phyloP scores from a whole-genome alignment of 441 rosid species.

The Erodium trifolium region DNA sequence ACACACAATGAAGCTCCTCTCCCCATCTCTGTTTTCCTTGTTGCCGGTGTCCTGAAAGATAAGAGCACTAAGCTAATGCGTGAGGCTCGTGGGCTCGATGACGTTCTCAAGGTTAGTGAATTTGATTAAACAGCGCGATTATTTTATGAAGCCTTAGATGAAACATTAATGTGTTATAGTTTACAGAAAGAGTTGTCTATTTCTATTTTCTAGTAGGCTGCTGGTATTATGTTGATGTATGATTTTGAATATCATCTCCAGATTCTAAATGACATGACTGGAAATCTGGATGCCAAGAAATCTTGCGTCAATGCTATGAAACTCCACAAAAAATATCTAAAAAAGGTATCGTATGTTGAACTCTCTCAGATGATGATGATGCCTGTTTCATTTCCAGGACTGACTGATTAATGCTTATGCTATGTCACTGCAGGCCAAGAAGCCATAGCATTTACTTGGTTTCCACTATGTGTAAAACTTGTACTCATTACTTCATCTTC shows the following conservation, averaged over 20 bases:
- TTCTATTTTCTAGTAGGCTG: no score
- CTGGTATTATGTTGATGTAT: no score
- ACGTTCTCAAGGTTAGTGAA: slow-evolving; percentile 67
- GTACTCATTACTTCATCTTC: no score
- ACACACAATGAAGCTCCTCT: slow-evolving; percentile 55
- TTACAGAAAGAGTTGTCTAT: no score
- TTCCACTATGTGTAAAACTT: no score
- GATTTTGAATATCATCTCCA: slow-evolving; percentile 15
- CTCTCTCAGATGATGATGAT: background rate
- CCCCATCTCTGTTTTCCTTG: slow-evolving; percentile 87
- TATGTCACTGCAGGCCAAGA: slow-evolving; percentile 40
- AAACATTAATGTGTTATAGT: no score
- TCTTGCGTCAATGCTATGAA: slow-evolving; percentile 87
- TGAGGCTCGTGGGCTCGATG: slow-evolving; percentile 95
- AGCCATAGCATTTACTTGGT: slow-evolving; percentile 22
- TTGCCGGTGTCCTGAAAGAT: slow-evolving; percentile 90
- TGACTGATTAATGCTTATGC: background rate
- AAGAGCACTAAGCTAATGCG: slow-evolving; percentile 63
- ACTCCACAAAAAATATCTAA: slow-evolving; percentile 87
- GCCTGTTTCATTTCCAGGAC: background rate
- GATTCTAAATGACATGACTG: slow-evolving; percentile 88
- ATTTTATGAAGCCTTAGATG: no score
- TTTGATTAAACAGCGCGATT: no score
- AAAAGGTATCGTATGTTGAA: slow-evolving; percentile 40
- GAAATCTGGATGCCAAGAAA: slow-evolving; percentile 80